Evolutionary conservation across 2,329 filamentous ascomycete species (phyloP), one percentile per base, ranked within the genome.

Genomic region (Teratosphaeria epicoccoides): DNA sequence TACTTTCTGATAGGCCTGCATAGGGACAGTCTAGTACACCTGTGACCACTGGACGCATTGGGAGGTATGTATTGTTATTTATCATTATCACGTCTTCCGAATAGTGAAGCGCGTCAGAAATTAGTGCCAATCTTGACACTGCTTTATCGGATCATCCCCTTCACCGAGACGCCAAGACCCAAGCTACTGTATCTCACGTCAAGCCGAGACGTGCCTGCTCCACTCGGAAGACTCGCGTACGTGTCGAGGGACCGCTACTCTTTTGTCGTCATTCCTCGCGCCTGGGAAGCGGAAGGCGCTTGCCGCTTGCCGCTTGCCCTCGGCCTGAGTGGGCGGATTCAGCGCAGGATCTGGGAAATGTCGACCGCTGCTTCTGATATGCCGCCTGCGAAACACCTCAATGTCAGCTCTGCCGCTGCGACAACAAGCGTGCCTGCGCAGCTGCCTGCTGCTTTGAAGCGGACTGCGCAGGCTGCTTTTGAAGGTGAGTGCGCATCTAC

Each of bases 381-480:
- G 33, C 33, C 33, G 6, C n/a, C 46, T 45, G 48, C 40, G 24
- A 50, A 26, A 50, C 43, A 44, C 24, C 24, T 26, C n/a, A 44
- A 22, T 33, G 48, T 23, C 9, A 24, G 20, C 23, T 22, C 48
- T 45, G 48, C 48, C 10, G 43, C 24, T 46, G 43, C 43, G n/a
- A n/a, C 40, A 7, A 47, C 49, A 25, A 52, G 49, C 49, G 56
- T 52, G 46, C 48, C 49, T 50, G 54, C 54, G 24, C 49, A 49
- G 24, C 28, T 43, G 25, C 57, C 61, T 24, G 29, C n/a, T 46
- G 50, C 57, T 57, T 49, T 68, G 49, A 69, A 67, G 56, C 63
- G 63, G 54, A 69, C 64, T 55, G 64, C 68, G 37, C 67, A 68
- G 58, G 63, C 67, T 49, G 68, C 70, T 56, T 70, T 71, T 57